Percentiles rank a stretch among this genome's conserved stretches.
These are phyloP conservation scores for Beauveria rudraprayagi DNA, from an alignment of 2,329 filamentous ascomycete species.

Conservation along the genomic window DNA sequence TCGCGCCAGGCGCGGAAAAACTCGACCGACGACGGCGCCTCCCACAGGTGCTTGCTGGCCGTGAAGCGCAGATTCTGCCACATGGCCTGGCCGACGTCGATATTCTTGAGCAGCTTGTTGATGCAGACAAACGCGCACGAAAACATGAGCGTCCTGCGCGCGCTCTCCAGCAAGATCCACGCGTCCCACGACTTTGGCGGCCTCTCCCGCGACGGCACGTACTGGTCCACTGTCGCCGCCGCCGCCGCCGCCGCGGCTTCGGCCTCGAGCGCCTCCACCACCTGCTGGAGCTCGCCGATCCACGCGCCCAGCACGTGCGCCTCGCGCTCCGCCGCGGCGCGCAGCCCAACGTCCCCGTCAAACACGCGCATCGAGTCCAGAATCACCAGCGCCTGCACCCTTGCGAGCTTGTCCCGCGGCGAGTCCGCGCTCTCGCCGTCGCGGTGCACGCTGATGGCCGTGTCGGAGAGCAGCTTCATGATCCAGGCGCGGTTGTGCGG, in stretches of 20 bases:
- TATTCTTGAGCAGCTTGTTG: conserved; percentile 25
- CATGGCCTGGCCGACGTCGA: conserved; percentile 13
- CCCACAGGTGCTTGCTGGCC: conserved; percentile 36
- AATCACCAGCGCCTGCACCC: conserved; percentile 34
- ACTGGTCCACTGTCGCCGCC: neutral
- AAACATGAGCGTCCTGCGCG: conserved; percentile 30
- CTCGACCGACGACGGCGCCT: conserved; percentile 30
- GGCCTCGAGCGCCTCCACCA: conserved; percentile 28
- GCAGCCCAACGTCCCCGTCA: conserved; percentile 34
- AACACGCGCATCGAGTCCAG: conserved; percentile 35
- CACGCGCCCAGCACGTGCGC: conserved; percentile 28
- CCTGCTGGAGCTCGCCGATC: conserved; percentile 25
- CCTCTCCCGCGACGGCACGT: conserved; percentile 19
- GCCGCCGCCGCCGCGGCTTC: conserved; percentile 7
- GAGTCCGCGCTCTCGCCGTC: conserved; percentile 25
- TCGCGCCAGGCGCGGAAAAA: conserved; percentile 38
- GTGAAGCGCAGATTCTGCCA: conserved; percentile 21
- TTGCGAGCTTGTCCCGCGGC: conserved; percentile 31
- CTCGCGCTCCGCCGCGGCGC: conserved; percentile 34
- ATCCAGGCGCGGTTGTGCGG: conserved; percentile 31
- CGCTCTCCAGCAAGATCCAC: conserved; percentile 36
- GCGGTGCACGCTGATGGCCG: conserved; percentile 27
- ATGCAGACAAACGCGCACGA: conserved; percentile 25
- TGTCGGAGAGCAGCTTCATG: conserved; percentile 31
- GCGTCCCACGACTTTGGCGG: conserved; percentile 36